Conservation (phyloP, 495 filamentous ascomycete genomes). For the Trichoderma erinaceum region DNA sequence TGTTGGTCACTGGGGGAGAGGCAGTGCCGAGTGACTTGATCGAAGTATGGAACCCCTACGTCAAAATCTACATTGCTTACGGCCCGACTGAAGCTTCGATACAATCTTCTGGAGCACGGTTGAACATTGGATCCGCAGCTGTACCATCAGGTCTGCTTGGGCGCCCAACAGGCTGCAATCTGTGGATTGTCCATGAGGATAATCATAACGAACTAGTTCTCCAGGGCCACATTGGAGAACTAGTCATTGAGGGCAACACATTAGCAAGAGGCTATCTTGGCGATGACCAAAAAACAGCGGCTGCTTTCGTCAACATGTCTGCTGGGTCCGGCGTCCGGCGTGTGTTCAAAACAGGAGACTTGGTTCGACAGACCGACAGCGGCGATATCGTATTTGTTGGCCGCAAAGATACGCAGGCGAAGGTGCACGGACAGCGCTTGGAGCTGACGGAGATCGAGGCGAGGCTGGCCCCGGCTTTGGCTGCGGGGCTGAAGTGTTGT, state of each 20-base stretch:
- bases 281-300: conserved; percentile 15
- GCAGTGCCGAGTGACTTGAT: conserved; percentile 20
- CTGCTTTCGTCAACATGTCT: not conserved
- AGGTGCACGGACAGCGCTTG: conserved; percentile 30
- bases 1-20: conserved; percentile 35
- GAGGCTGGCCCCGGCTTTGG: not conserved
- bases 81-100: conserved; percentile 23
- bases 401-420: conserved; percentile 30
- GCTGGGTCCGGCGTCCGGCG: not conserved
- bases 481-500: not conserved
- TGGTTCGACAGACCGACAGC: conserved; percentile 38
- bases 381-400: conserved; percentile 23
- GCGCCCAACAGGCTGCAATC: not conserved
- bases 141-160: not conserved
- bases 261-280: conserved; percentile 34
- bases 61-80: conserved; percentile 21
- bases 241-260: conserved; percentile 31
- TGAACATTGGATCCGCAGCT: conserved; percentile 5
- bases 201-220: conserved; percentile 40
- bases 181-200: conserved; percentile 19
- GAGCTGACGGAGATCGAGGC: conserved; percentile 29
- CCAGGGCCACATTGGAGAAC: conserved; percentile 34
- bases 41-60: conserved; percentile 20
- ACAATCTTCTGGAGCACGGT: not conserved
- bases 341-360: conserved; percentile 45